Evolutionary conservation across 345 rosid genomes (phyloP).

Genomic region (Bruguiera sexangula): DNA sequence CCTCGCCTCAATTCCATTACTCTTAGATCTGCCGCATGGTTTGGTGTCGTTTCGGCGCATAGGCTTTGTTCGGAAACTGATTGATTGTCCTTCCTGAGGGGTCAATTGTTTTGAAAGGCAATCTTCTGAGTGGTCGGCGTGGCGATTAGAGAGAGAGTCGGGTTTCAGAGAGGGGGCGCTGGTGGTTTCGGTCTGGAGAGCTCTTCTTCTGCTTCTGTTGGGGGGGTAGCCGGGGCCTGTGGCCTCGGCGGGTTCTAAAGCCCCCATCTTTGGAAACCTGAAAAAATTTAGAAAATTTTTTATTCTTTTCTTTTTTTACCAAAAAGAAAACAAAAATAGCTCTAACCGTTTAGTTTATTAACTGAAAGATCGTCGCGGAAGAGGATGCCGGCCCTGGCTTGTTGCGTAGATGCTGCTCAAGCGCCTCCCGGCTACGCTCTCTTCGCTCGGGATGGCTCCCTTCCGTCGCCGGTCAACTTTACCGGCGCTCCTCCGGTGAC

Average conservation of each 20-base stretch:
- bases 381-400: conserved; percentile 90
- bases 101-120: neutral
- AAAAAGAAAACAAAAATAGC: too few relatives aligned
- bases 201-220: conserved; percentile 75
- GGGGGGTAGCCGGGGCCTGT: conserved; percentile 99
- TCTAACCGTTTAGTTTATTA: neutral
- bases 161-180: conserved; percentile 40
- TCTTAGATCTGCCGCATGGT: conserved; percentile 49
- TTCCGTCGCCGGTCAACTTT: conserved; percentile 31
- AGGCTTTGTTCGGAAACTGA: conserved; percentile 3
- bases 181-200: conserved; percentile 39
- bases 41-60: conserved; percentile 10
- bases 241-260: conserved; percentile 99
- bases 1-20: neutral
- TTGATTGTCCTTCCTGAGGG: neutral
- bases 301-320: too few relatives aligned
- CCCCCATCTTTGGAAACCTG: conserved; percentile 64
- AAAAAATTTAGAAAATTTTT: too few relatives aligned
- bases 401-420: conserved; percentile 65
- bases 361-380: conserved; percentile 29
- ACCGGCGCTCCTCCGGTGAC: conserved; percentile 31
- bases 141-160: conserved; percentile 38
- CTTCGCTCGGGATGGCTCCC: conserved; percentile 48
- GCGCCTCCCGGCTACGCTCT: conserved; percentile 58
- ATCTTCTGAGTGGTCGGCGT: conserved; percentile 42